Base-by-base conservation (phyloP, 192 early-diverging fungal species). In the Kappamyces sp. region DNA sequence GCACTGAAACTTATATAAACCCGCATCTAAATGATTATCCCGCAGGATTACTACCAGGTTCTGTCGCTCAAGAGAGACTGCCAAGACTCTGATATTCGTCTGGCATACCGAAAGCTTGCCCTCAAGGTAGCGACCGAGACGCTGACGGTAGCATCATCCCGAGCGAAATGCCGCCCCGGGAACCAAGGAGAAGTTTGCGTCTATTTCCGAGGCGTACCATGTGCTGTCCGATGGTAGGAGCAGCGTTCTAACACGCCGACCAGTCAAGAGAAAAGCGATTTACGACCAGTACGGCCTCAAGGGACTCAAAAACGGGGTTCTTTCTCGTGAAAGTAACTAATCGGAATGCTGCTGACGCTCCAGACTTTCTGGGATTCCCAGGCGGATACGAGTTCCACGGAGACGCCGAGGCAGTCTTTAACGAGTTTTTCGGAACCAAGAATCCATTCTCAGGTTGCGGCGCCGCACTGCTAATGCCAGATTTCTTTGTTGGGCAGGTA, bases 231-330 rank as follows among this genome's bases (percentile, higher is more conserved):
- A 74, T 58, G 60, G 74, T 68, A 57, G 41, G 63, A 32, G 11
- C 47, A 53, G 9, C 30, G 29, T 12, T 61, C 14, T 33, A n/a
- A 22, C 32, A 29, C 11, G 5, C 32, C 36, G n/a, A 38, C 2
- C 35, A 81, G 80, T 64, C 33, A 45, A 73, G 45, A 39, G 63
- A 37, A 57, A 73, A 34, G 80, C 80, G 4, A 63, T 82, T 38
- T 82, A 77, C 46, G 80, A 82, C 55, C 74, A 80, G 53, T 82
- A 77, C 59, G 76, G 77, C 12, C 62, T 59, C 2, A 69, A 77
- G 41, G 80, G 76, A 38, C 61, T 81, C 41, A 67, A 59, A 38
- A 71, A 78, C 36, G 79, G 79, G 2, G 71, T 81, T 29, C 73
- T 76, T 29, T 34, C 63, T 7, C 37, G 64, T 3, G 69, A 73